These are phyloP conservation scores for Thalassiosira exigua DNA, from an alignment of 352 stramenopile genomes.

Conservation along the genomic window DNA sequence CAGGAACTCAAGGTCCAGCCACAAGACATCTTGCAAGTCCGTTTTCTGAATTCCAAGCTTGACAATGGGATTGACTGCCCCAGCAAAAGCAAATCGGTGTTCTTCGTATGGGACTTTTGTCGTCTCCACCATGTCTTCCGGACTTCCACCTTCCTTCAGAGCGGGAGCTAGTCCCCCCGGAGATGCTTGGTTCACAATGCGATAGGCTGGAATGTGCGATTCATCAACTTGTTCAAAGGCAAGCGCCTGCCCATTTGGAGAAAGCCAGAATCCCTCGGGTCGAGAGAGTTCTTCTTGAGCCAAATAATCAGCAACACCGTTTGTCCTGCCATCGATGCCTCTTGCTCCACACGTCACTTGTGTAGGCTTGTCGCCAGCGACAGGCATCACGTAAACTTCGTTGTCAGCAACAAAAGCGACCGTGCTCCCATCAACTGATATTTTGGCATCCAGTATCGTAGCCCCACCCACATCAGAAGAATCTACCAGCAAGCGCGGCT, in stretches of 20 bases:
- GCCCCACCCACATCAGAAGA: slow-evolving; percentile 56
- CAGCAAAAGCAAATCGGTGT: slow-evolving; percentile 92
- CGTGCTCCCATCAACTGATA: slow-evolving; percentile 90
- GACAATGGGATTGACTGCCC: slow-evolving; percentile 90
- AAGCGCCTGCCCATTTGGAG: slow-evolving; percentile 87
- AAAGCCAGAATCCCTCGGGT: slow-evolving; percentile 97
- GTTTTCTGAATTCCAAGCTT: slow-evolving; percentile 75
- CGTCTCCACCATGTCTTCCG: slow-evolving; percentile 1
- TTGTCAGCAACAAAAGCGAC: slow-evolving; percentile 94
- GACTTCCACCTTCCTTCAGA: slow-evolving; percentile 88
- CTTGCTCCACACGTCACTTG: slow-evolving; percentile 61
- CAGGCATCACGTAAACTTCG: slow-evolving; percentile 91
- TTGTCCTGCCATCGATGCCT: slow-evolving; percentile 39
- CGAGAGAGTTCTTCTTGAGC: slow-evolving; percentile 97
- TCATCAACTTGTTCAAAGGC: slow-evolving; percentile 93
- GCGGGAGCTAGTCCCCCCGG: slow-evolving; percentile 69
- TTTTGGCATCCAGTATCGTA: slow-evolving; percentile 89
- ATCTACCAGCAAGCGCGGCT: slow-evolving; percentile 89
- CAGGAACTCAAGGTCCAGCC: slow-evolving; percentile 2
- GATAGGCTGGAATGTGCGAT: slow-evolving; percentile 91
- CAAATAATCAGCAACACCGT: slow-evolving; percentile 96
- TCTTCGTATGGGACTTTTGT: slow-evolving; percentile 70
- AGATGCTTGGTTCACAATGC: slow-evolving; percentile 94
- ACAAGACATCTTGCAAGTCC: slow-evolving; percentile 35
- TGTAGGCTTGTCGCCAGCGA: slow-evolving; percentile 2